phyloP scores from a whole-genome alignment of 1,139 yeast genomes.

The Arxiozyma slooffiae region DNA sequence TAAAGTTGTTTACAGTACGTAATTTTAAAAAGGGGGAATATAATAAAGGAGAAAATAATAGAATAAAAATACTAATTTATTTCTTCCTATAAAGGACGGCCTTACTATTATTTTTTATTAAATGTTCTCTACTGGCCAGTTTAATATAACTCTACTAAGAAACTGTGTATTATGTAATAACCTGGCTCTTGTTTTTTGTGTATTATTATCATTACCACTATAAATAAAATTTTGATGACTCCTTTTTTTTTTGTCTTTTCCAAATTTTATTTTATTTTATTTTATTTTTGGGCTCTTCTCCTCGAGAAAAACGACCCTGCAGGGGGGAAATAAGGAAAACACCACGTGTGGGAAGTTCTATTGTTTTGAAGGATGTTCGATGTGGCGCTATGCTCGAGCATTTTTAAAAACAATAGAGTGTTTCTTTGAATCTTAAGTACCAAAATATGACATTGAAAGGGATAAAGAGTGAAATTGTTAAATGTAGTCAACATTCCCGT shows the following conservation, averaged over 20 bases:
- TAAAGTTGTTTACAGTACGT: neutral
- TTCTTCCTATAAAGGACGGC: neutral
- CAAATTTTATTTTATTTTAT: no score
- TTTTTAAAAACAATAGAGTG: no score
- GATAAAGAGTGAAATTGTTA: neutral
- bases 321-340: neutral
- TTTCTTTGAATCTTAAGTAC: neutral
- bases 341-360: neutral
- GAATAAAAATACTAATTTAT: neutral
- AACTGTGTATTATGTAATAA: neutral
- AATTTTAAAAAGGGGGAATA: no score
- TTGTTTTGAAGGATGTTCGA: neutral
- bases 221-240: neutral
- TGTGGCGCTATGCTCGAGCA: neutral
- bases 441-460: no score
- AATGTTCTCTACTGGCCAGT: neutral
- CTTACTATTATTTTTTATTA: neutral
- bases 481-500: neutral
- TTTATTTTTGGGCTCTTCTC: no score
- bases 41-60: neutral
- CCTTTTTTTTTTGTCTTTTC: neutral
- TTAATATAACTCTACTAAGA: neutral
- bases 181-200: neutral
- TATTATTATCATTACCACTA: no score
- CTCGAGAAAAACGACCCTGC: neutral